A percentile compares a stretch with the other conserved stretches of the same genome.
phyloP scores from a whole-genome alignment of 2,329 filamentous ascomycete species.

The Ilyonectria sp. region DNA sequence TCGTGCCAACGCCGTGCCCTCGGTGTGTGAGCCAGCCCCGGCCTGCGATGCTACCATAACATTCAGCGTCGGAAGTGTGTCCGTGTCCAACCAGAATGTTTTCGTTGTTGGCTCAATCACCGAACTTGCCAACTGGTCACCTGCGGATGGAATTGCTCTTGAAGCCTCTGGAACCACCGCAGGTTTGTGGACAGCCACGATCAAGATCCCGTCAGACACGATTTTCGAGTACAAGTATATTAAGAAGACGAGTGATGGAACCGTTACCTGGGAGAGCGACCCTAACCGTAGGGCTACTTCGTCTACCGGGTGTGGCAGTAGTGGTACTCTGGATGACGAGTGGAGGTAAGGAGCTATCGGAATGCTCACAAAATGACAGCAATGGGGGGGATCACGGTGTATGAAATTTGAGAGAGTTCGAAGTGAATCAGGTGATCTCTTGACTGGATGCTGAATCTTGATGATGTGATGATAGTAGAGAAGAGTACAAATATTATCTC shows the following conservation, averaged over 20 bases:
- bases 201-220: slow-evolving; percentile 67
- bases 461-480: too few relatives aligned
- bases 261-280: slow-evolving; percentile 72
- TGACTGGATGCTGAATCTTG: too few relatives aligned
- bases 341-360: slow-evolving; percentile 27
- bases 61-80: slow-evolving; percentile 37
- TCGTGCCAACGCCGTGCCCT: slow-evolving; percentile 36
- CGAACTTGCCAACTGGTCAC: slow-evolving; percentile 54
- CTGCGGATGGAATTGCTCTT: slow-evolving; percentile 62
- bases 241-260: slow-evolving; percentile 64
- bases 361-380: not conserved
- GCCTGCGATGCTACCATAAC: slow-evolving; percentile 45
- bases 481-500: too few relatives aligned
- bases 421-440: not conserved
- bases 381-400: not conserved
- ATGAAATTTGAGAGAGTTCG: not conserved
- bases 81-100: slow-evolving; percentile 36
- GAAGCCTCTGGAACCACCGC: slow-evolving; percentile 60
- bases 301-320: slow-evolving; percentile 23
- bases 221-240: slow-evolving; percentile 75
- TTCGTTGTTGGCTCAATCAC: slow-evolving; percentile 54
- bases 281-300: slow-evolving; percentile 52
- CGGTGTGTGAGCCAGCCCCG: slow-evolving; percentile 40
- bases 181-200: slow-evolving; percentile 67
- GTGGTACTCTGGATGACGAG: slow-evolving; percentile 26